Percentiles rank a stretch among this genome's conserved stretches.
phyloP scores from a whole-genome alignment of 2,329 filamentous ascomycete genomes.

The Apiospora kogelbergensis region DNA sequence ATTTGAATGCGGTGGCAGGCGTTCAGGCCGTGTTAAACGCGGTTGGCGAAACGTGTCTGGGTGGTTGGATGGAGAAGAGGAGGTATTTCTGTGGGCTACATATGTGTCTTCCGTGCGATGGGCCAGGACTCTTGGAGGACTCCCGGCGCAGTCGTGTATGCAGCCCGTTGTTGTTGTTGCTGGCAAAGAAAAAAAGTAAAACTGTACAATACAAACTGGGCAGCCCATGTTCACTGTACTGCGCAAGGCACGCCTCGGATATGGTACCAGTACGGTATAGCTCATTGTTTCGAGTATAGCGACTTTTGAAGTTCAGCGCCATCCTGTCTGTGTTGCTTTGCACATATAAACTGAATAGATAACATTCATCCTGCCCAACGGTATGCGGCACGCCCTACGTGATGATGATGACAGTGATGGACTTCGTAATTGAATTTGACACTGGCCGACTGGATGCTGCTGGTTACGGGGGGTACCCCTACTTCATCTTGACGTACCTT shows the following conservation, averaged over 20 bases:
- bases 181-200: not conserved
- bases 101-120: not conserved
- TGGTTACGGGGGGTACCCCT: not conserved
- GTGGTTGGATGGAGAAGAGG: not conserved
- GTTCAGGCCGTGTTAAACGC: not conserved
- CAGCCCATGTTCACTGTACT: slow-evolving; percentile 14
- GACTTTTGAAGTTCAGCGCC: not conserved
- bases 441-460: not conserved
- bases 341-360: slow-evolving; percentile 15
- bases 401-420: not conserved
- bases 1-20: slow-evolving; percentile 3
- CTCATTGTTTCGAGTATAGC: not conserved
- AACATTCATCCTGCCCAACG: slow-evolving; percentile 10
- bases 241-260: slow-evolving; percentile 6
- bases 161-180: not conserved
- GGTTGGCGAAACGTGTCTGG: not conserved
- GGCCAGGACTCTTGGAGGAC: slow-evolving; percentile 1
- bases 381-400: not conserved
- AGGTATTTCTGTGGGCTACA: not conserved
- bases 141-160: not conserved
- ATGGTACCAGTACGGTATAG: not conserved
- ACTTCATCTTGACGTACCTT: not conserved
- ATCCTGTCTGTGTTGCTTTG: slow-evolving; percentile 8
- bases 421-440: not conserved
- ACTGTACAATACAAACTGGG: slow-evolving; percentile 12